A percentile compares a stretch with the other conserved stretches of the same genome.
phyloP scores from a whole-genome alignment of 495 filamentous ascomycete genomes.

The Penicillium bovifimosum region DNA sequence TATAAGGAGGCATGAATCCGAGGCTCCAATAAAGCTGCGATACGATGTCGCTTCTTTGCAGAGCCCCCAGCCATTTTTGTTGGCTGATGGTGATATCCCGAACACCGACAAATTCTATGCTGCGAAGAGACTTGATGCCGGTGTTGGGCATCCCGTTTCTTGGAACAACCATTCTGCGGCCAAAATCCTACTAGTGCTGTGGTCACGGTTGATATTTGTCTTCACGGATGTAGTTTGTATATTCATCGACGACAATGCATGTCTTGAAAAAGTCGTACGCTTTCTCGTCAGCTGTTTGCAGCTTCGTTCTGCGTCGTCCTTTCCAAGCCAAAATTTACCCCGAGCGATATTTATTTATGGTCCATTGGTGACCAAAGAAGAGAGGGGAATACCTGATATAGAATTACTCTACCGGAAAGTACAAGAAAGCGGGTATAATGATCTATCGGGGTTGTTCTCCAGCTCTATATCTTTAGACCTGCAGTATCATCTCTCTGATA shows the following conservation, averaged over 20 bases:
- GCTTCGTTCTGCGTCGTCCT: constrained; percentile 4
- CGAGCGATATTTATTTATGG: constrained; percentile 10
- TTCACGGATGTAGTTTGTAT: constrained; percentile 24
- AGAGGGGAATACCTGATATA: neutral
- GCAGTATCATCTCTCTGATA: neutral
- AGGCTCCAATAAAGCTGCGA: constrained; percentile 13
- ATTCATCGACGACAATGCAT: constrained; percentile 11
- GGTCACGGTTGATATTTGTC: constrained; percentile 17
- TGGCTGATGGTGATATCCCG: constrained; percentile 13
- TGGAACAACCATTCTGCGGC: constrained; percentile 6
- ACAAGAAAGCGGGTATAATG: neutral
- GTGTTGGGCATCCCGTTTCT: constrained; percentile 3
- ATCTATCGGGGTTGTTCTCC: constrained; percentile 4
- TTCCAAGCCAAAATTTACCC: constrained; percentile 5
- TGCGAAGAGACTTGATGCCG: neutral
- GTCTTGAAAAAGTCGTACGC: neutral
- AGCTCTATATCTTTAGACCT: neutral
- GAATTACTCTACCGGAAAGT: constrained; percentile 3
- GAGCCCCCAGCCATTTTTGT: constrained; percentile 9
- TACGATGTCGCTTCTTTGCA: constrained; percentile 9
- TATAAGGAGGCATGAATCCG: constrained; percentile 13
- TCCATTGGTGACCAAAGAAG: neutral
- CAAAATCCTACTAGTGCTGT: constrained; percentile 6
- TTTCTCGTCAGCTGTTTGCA: constrained; percentile 12
- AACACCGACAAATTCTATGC: neutral